A percentile compares a stretch with the other conserved stretches of the same genome.
phyloP scores from a whole-genome alignment of 352 stramenopile genomes.

The Pythium pectinolyticum region DNA sequence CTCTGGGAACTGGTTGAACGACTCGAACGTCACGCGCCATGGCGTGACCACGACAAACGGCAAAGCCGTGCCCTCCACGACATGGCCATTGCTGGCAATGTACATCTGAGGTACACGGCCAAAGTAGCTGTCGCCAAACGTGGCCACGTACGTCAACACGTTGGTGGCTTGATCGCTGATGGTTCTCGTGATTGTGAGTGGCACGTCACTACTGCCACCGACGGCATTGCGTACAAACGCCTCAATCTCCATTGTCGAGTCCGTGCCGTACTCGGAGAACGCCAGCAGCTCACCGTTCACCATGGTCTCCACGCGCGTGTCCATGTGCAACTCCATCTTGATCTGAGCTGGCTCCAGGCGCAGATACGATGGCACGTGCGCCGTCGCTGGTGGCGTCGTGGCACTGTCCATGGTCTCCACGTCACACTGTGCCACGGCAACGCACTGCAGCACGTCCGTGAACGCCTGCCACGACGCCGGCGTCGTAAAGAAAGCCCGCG shows the following conservation, averaged over 20 bases:
- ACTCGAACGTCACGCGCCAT: constrained; percentile 6
- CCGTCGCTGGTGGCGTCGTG: constrained; percentile 14
- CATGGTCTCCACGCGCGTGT: neutral
- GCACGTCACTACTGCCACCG: neutral
- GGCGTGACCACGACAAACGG: neutral
- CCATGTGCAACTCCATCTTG: constrained; percentile 1
- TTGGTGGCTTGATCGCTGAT: neutral
- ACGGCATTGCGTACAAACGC: neutral
- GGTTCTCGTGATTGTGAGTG: neutral
- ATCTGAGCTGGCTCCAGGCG: neutral
- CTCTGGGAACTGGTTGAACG: constrained; percentile 5
- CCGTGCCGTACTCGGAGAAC: constrained; percentile 8
- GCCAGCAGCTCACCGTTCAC: neutral
- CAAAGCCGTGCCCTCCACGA: too few relatives aligned
- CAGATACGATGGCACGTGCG: constrained; percentile 18
- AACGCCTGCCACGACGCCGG: neutral
- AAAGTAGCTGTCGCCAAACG: constrained; percentile 17
- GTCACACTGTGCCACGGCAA: constrained; percentile 3
- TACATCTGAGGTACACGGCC: neutral
- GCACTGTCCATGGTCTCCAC: constrained; percentile 21
- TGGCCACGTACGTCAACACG: constrained; percentile 8
- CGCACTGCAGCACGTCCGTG: constrained; percentile 17
- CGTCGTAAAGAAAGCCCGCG: neutral
- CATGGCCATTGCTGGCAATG: neutral
- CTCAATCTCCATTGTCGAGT: neutral